Evolutionary conservation across 2,329 filamentous ascomycete genomes (phyloP), one percentile per base, ranked within the genome.

Genomic region (Zymoseptoria brevis): DNA sequence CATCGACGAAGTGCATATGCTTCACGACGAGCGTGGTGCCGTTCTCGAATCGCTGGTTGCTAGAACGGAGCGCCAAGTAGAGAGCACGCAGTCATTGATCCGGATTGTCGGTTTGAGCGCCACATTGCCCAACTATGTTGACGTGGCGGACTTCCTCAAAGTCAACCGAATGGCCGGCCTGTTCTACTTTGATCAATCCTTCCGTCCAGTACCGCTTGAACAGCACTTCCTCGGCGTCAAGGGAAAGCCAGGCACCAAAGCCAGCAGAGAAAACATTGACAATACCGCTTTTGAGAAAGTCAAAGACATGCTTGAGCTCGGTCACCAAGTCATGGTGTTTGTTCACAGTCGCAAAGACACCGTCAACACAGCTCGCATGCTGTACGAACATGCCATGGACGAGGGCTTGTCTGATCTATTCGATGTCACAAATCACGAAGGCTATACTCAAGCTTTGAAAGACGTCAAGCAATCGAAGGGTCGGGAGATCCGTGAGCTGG

Each of bases 301-400:
- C 53, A 87, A 86, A 66, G 88, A 94, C 56, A 96, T 99, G 92
- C 80, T 99, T 2, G 85, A 91, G 70, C 79, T 81, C 60, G 92
- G 89, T n/a, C 94, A 99, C 69, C 94, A 99, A 73, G 83, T 99
- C 65, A 99, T 99, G 95, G 93, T 99, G 0, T 99, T 99, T 73
- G 95, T 99, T 9, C 95, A 99, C 73, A 96, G 93, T 0, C 83
- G 94, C 24, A 92, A 96, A 71, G 95, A 99, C 67, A 99, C 95
- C 0, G 85, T 96, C 65, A 83, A 88, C 62, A 95, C 93, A 1
- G 92, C 94, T 52, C 87, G 89, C 65, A 90, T 87, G 78, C 78
- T 99, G 24, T 86, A 89, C 62, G 87, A 96, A 67, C 91, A 94
- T 78, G 94, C 94, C 1, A 79, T 85, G 2, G 92, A 97, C 35